Evolutionary conservation across 345 rosid genomes (phyloP), one percentile per base, ranked within the genome.

Genomic region (Gossypium sturtianum): DNA sequence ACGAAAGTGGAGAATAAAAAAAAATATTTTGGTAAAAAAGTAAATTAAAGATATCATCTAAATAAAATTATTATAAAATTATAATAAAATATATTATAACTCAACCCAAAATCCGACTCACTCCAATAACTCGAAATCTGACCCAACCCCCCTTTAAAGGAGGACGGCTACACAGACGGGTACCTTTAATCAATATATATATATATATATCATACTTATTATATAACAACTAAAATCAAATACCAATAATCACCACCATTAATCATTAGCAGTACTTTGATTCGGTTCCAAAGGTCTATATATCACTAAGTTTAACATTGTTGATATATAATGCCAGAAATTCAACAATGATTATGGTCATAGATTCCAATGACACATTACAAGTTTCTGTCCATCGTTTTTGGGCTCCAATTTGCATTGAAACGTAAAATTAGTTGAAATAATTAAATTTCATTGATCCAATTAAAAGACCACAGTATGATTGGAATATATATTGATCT

Each of bases 11-110:
- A 29, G 0, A 29, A 25, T 3, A 2, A 3, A 3, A 0, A 3
- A 3, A 29, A 0, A 0, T 27, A 0, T 27, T 27, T 27, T 27
- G 0, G 3, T 27, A 0, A 27, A 27, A 27, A 27, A 29, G 1
- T 2, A 29, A 0, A 5, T 5, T 1, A 5, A 34, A 34, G 0
- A 0, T 34, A 5, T 6, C 7, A 0, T 1, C 7, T 5, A 0
- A 1, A 0, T 34, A 34, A 1, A 34, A 34, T 34, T 34, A 0
- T 34, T 34, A 34, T 34, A 34, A 5, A 34, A 34, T 34, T 34
- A 34, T 6, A 34, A 4, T 34, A 34, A 34, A 34, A 5, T 34
- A 4, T 34, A 34, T 34, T 34, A 34, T 34, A 5, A 34, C 41
- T 0, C 41, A 5, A 34, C 1, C 0, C 6, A 3, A 34, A 34